phyloP scores from a whole-genome alignment of 2,329 filamentous ascomycete genomes.

The Berkeleyomyces basicola region DNA sequence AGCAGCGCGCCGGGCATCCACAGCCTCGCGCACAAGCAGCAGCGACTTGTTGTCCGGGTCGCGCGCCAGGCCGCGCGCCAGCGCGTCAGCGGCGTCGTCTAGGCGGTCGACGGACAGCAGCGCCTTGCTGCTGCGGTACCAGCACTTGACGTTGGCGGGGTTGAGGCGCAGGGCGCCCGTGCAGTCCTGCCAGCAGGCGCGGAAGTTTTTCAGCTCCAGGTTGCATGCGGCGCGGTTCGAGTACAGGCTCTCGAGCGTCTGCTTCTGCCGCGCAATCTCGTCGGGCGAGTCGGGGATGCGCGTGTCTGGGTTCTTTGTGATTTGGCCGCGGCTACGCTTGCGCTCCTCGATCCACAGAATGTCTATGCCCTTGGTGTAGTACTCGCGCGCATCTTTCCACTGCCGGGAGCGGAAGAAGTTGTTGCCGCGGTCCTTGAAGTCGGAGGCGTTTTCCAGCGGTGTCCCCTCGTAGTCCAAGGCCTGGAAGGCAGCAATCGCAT shows the following conservation, averaged over 20 bases:
- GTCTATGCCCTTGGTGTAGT: slow-evolving; percentile 73
- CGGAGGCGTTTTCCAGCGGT: slow-evolving; percentile 60
- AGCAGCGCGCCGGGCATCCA: slow-evolving; percentile 39
- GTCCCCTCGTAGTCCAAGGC: slow-evolving; percentile 90
- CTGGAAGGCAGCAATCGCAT: slow-evolving; percentile 69
- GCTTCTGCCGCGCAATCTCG: slow-evolving; percentile 41
- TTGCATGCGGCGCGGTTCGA: slow-evolving; percentile 84
- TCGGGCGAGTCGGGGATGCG: slow-evolving; percentile 29
- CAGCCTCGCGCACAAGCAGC: slow-evolving; percentile 41
- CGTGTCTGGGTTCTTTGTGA: slow-evolving; percentile 19
- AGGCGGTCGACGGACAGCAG: slow-evolving; percentile 65
- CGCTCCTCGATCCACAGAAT: slow-evolving; percentile 50
- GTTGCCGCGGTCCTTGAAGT: slow-evolving; percentile 87
- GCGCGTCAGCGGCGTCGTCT: slow-evolving; percentile 65
- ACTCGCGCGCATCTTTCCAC: slow-evolving; percentile 75
- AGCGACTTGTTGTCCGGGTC: slow-evolving; percentile 56
- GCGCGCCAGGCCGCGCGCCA: slow-evolving; percentile 53
- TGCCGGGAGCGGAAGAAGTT: slow-evolving; percentile 60
- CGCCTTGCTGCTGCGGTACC: slow-evolving; percentile 68
- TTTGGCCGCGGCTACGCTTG: slow-evolving; percentile 29
- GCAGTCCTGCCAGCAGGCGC: slow-evolving; percentile 73
- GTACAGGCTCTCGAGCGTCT: slow-evolving; percentile 58
- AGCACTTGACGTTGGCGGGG: slow-evolving; percentile 69
- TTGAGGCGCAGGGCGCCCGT: slow-evolving; percentile 65
- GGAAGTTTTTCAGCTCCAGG: slow-evolving; percentile 75